Conservation (phyloP, 2,329 filamentous ascomycete species). For the Mycosphaerella sp. region DNA sequence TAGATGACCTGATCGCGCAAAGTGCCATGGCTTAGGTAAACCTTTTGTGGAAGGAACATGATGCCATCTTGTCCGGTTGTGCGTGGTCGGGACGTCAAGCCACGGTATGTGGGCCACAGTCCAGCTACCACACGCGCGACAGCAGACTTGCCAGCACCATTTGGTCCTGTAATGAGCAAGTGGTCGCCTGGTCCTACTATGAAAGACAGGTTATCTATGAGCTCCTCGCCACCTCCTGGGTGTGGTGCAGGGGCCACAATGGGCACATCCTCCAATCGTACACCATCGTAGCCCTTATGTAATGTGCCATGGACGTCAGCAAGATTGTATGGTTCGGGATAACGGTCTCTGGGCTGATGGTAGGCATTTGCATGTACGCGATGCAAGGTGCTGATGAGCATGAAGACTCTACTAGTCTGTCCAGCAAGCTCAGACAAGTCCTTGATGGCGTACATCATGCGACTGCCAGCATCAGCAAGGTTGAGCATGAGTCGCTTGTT, state of each 20-base stretch:
- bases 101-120: slow-evolving; percentile 92
- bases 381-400: slow-evolving; percentile 88
- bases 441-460: slow-evolving; percentile 99
- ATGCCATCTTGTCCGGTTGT: slow-evolving; percentile 68
- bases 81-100: slow-evolving; percentile 81
- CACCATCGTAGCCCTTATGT: slow-evolving; percentile 90
- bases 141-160: slow-evolving; percentile 88
- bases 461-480: slow-evolving; percentile 86
- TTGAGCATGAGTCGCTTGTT: slow-evolving; percentile 99
- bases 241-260: slow-evolving; percentile 83
- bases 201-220: slow-evolving; percentile 82
- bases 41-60: slow-evolving; percentile 95
- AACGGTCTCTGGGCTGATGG: slow-evolving; percentile 58
- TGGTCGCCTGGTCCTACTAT: slow-evolving; percentile 88
- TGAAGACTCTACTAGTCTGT: slow-evolving; percentile 93
- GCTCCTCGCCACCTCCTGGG: slow-evolving; percentile 84
- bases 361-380: slow-evolving; percentile 90
- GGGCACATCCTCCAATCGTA: slow-evolving; percentile 87
- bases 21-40: slow-evolving; percentile 87
- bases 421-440: slow-evolving; percentile 92
- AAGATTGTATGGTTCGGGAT: slow-evolving; percentile 77
- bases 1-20: slow-evolving; percentile 97
- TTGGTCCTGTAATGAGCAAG: slow-evolving; percentile 87
- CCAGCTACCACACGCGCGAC: slow-evolving; percentile 84
- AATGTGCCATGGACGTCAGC: slow-evolving; percentile 90